Percentiles rank a stretch among this genome's conserved stretches.
These are phyloP conservation scores for Podila epigama DNA, from an alignment of 192 early-diverging fungal species.

Conservation along the genomic window DNA sequence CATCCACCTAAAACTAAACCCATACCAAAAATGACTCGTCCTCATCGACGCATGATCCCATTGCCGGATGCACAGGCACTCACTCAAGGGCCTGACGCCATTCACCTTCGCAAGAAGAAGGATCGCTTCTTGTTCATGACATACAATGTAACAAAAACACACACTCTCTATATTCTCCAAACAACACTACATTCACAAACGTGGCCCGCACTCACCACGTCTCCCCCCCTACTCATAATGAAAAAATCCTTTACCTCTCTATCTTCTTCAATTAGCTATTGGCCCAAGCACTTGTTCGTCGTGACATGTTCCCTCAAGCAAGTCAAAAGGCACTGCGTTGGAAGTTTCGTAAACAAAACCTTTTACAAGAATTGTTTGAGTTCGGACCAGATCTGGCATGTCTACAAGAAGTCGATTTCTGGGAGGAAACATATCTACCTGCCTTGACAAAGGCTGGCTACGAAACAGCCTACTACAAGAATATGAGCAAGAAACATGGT, in stretches of 20 bases:
- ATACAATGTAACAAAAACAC: slow-evolving; percentile 55
- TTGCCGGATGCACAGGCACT: slow-evolving; percentile 20
- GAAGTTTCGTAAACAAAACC: slow-evolving; percentile 55
- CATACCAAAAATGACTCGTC: slow-evolving; percentile 21
- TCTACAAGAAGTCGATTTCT: slow-evolving; percentile 64
- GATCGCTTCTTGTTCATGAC: slow-evolving; percentile 61
- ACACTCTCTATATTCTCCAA: no score
- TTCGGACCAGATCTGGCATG: slow-evolving; percentile 62
- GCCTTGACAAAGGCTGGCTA: slow-evolving; percentile 41
- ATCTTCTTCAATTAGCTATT: slow-evolving; percentile 35
- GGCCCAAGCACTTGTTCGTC: slow-evolving; percentile 60
- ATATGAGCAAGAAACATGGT: slow-evolving; percentile 43
- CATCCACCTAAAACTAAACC: neutral
- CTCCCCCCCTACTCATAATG: neutral
- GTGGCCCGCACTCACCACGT: neutral
- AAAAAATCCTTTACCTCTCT: neutral
- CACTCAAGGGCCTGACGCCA: slow-evolving; percentile 1
- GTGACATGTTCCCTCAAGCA: slow-evolving; percentile 63
- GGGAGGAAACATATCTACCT: slow-evolving; percentile 37
- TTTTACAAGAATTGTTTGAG: slow-evolving; percentile 55
- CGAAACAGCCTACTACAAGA: slow-evolving; percentile 33
- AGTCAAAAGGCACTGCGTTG: slow-evolving; percentile 59
- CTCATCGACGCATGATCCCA: slow-evolving; percentile 30
- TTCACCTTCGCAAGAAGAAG: slow-evolving; percentile 43
- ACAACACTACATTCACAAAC: neutral